Percentiles rank a stretch among this genome's conserved stretches.
Conservation (phyloP, 225 moss, liverwort and hornwort species). For the Thuidium tamariscinum region DNA sequence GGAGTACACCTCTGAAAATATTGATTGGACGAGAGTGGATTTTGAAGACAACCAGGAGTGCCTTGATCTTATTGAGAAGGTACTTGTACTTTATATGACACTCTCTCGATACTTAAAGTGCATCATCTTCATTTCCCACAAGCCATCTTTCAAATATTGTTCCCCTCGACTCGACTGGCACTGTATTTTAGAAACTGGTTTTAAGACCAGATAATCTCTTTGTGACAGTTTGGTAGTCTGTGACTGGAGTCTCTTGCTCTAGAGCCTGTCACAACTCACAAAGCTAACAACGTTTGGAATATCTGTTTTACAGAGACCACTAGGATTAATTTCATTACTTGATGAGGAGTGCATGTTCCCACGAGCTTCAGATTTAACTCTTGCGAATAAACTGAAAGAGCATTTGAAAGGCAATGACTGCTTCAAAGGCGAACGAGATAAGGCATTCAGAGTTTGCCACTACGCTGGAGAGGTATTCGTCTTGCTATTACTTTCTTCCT, state of each 20-base stretch:
- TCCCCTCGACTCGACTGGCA: not conserved
- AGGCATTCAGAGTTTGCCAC: conserved; percentile 88
- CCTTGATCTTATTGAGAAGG: conserved; percentile 98
- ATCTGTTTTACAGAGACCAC: conserved; percentile 68
- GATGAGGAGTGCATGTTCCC: conserved; percentile 99
- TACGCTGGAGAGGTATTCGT: conserved; percentile 89
- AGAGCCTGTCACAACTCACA: not conserved
- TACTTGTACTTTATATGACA: not conserved
- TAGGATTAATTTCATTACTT: conserved; percentile 89
- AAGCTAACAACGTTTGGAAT: not conserved
- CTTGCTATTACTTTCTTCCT: not conserved
- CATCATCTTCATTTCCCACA: not conserved
- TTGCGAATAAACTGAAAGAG: conserved; percentile 84
- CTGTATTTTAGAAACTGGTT: not conserved
- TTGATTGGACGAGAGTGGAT: conserved; percentile 99
- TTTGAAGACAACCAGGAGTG: conserved; percentile 99
- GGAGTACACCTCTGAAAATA: conserved; percentile 92
- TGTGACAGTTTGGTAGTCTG: not conserved
- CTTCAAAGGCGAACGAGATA: conserved; percentile 90
- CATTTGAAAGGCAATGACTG: conserved; percentile 86
- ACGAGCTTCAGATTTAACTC: conserved; percentile 75
- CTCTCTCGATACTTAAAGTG: not conserved
- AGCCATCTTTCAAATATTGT: not conserved
- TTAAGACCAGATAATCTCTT: not conserved
- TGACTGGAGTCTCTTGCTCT: not conserved